Percentiles rank a stretch among this genome's conserved stretches.
These are phyloP conservation scores for Apodospora peruviana DNA, from an alignment of 495 filamentous ascomycete species.

Conservation along the genomic window DNA sequence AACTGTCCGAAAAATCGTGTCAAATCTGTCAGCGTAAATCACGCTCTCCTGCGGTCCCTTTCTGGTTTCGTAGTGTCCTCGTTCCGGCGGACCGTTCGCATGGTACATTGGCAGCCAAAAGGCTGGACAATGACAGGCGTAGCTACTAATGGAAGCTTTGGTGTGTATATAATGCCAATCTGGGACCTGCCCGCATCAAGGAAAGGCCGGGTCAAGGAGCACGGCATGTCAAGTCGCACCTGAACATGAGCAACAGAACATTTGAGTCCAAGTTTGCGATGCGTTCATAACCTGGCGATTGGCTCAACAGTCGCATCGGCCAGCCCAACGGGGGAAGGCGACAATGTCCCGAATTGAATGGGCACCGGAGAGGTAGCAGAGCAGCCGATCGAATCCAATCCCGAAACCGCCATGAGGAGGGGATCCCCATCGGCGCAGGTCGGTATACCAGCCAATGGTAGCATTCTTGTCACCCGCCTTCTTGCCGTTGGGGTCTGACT, in stretches of 20 bases:
- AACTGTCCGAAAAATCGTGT: constrained; percentile 5
- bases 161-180: background rate
- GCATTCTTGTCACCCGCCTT: background rate
- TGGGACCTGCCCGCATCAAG: background rate
- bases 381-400: constrained; percentile 83
- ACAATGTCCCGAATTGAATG: constrained; percentile 82
- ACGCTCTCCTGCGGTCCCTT: no score
- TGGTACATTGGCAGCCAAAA: background rate
- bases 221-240: constrained; percentile 22
- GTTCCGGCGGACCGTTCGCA: no score
- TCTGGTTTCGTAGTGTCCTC: no score
- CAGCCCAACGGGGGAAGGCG: constrained; percentile 83
- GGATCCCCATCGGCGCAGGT: constrained; percentile 87
- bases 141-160: background rate
- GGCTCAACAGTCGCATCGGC: constrained; percentile 81
- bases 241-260: constrained; percentile 10
- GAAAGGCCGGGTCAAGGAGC: constrained; percentile 37
- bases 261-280: constrained; percentile 1
- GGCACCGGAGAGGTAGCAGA: constrained; percentile 80
- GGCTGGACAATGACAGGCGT: background rate
- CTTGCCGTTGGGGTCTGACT: background rate
- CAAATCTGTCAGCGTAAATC: constrained; percentile 7
- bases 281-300: background rate
- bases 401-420: constrained; percentile 97
- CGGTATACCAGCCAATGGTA: constrained; percentile 82